Percentiles rank a stretch among this genome's conserved stretches.
phyloP scores from a whole-genome alignment of 495 filamentous ascomycete species.

The Emericellopsis terricola region DNA sequence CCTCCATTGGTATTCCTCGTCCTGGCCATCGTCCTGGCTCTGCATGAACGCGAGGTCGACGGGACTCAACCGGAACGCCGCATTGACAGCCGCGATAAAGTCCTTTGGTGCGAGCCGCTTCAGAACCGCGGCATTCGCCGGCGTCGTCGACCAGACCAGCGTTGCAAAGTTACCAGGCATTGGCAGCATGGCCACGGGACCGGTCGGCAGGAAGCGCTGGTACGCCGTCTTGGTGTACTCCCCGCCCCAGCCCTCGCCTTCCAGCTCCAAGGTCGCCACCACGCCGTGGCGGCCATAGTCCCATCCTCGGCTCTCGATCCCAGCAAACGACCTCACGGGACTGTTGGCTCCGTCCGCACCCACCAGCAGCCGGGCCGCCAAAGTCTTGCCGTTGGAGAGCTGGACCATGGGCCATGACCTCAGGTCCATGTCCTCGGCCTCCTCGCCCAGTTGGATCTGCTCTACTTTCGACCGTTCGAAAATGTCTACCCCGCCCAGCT shows the following conservation, averaged over 20 bases:
- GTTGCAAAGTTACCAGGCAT: conserved; percentile 67
- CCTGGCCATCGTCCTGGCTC: conserved; percentile 38
- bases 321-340: conserved; percentile 78
- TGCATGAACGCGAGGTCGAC: conserved; percentile 73
- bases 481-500: conserved; percentile 46
- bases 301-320: conserved; percentile 73
- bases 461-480: conserved; percentile 62
- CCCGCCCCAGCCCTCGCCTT: conserved; percentile 34
- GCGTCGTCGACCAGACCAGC: conserved; percentile 85
- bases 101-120: conserved; percentile 54
- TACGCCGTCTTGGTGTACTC: conserved; percentile 56
- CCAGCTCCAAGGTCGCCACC: conserved; percentile 69
- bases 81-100: conserved; percentile 80
- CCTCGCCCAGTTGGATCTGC: conserved; percentile 54
- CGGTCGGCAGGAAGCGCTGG: conserved; percentile 86
- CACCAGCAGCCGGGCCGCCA: conserved; percentile 70
- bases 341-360: conserved; percentile 92
- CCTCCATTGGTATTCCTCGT: conserved; percentile 68
- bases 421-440: conserved; percentile 53
- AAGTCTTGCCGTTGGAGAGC: conserved; percentile 37
- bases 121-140: conserved; percentile 56
- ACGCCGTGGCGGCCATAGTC: conserved; percentile 84
- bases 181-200: conserved; percentile 79
- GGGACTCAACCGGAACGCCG: conserved; percentile 68
- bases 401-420: conserved; percentile 73